Evolutionary conservation across 2,329 filamentous ascomycete species (phyloP), one percentile per base, ranked within the genome.

Genomic region (Daldinia sp.): DNA sequence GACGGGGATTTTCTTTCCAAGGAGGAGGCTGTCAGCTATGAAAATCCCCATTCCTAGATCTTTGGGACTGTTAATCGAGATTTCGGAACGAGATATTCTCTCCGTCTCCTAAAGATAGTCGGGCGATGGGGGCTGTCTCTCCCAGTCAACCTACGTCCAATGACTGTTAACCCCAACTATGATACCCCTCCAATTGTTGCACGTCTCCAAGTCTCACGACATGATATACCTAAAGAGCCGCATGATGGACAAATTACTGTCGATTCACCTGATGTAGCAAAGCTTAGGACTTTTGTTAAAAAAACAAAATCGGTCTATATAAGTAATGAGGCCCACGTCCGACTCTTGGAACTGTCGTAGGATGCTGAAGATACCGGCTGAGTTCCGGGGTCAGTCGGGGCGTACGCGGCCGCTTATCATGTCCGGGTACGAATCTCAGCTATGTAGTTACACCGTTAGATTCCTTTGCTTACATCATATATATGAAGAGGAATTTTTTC

Each of bases 181-280:
- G 30, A 39, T 23, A 20, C 55, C 60, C 53, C 58, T 65, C 58
- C 35, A 54, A 50, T 59, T 60, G 12, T 56, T 63, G 58, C 61
- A 66, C 48, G 7, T 69, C n/a, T 42, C 30, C 30, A 13, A 37
- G 59, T 71, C 50, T 37, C 63, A 63, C 65, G 53, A 57, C 57
- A 66, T 67, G 33, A 41, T 35, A 12, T 53, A 28, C n/a, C n/a
- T 46, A 30, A 50, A 61, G 65, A 69, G 68, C 66, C 66, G 63
- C 69, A 64, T 56, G 26, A 61, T 26, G 18, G n/a, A 51, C 46
- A 51, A 51, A 51, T 26, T 7, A 30, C 46, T 33, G 6, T 33
- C 15, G 6, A 33, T 18, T 33, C 26, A 18, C 28, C 26, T 30
- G 7, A 51, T 51, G 28, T 51, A 51, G 46, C 15, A 51, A 33